Conservation (phyloP, 768 basidiomycete species). For the Grammothele lineata region DNA sequence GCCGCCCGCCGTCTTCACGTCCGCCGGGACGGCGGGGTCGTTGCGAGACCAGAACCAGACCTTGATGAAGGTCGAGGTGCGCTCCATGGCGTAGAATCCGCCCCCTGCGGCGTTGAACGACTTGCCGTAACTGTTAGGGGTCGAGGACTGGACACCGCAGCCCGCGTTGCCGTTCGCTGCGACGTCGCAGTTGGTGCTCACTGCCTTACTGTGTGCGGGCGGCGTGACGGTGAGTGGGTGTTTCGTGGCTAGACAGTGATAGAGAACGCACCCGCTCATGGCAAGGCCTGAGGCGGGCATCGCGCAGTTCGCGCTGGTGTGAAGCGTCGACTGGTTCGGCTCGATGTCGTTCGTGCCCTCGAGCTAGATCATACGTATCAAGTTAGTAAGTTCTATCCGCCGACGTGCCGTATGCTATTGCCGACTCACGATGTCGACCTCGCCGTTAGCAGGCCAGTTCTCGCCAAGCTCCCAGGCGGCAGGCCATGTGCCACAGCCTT, state of each 20-base stretch:
- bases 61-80: conserved; percentile 53
- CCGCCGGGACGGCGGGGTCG: conserved; percentile 39
- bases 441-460: conserved; percentile 46
- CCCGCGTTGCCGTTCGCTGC: conserved; percentile 47
- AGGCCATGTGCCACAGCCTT: conserved; percentile 48
- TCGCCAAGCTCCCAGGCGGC: conserved; percentile 52
- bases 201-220: conserved; percentile 20
- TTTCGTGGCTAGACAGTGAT: neutral
- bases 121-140: conserved; percentile 49
- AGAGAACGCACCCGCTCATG: conserved; percentile 37
- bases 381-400: too few species aligned
- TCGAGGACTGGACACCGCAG: conserved; percentile 44
- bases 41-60: conserved; percentile 69
- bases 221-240: neutral
- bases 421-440: conserved; percentile 34
- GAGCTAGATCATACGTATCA: too few species aligned
- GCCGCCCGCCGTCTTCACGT: conserved; percentile 37
- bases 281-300: conserved; percentile 42
- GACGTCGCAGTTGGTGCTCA: conserved; percentile 45
- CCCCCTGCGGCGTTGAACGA: conserved; percentile 56
- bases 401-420: too few species aligned
- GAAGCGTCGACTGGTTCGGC: conserved; percentile 51
- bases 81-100: conserved; percentile 64
- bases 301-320: conserved; percentile 53
- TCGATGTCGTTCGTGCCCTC: conserved; percentile 56